phyloP scores from a whole-genome alignment of 2,329 filamentous ascomycete species.

The Neocucurbitaria cava region DNA sequence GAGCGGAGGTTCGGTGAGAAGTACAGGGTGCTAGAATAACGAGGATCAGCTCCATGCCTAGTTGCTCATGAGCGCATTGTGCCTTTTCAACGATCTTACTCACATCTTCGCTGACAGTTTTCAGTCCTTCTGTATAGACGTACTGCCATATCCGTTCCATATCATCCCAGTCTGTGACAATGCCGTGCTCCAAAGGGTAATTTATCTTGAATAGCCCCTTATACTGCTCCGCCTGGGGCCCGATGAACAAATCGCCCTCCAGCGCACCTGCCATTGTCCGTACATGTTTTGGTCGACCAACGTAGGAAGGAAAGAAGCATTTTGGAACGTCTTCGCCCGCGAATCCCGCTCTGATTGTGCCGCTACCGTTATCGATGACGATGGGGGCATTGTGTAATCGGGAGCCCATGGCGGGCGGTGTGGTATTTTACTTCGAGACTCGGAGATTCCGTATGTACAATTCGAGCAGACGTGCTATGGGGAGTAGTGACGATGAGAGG shows the following conservation, averaged over 20 bases:
- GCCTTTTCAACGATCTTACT: conserved; percentile 29
- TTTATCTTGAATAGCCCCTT: conserved; percentile 93
- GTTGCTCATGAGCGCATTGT: conserved; percentile 9
- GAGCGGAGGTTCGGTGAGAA: conserved; percentile 93
- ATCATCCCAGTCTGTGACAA: conserved; percentile 99
- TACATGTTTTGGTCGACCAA: conserved; percentile 93
- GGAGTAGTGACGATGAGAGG: neutral
- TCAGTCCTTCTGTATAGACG: conserved; percentile 93
- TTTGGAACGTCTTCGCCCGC: conserved; percentile 95
- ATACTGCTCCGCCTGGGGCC: conserved; percentile 87
- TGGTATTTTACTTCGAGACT: neutral
- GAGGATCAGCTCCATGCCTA: conserved; percentile 16
- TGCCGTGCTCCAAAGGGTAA: conserved; percentile 95
- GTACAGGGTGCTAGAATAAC: conserved; percentile 77
- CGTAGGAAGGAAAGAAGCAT: conserved; percentile 96
- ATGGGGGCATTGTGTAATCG: conserved; percentile 95
- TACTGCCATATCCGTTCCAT: conserved; percentile 99
- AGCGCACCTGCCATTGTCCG: conserved; percentile 94
- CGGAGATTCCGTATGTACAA: neutral
- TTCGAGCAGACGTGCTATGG: neutral
- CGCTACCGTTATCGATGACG: conserved; percentile 98
- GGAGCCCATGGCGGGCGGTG: conserved; percentile 62
- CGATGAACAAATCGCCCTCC: conserved; percentile 97
- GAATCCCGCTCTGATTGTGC: conserved; percentile 95
- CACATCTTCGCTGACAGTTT: conserved; percentile 96